These are phyloP conservation scores for Eragrostis curvula DNA, from an alignment of 176 grass and related monocot species.

Conservation along the genomic window DNA sequence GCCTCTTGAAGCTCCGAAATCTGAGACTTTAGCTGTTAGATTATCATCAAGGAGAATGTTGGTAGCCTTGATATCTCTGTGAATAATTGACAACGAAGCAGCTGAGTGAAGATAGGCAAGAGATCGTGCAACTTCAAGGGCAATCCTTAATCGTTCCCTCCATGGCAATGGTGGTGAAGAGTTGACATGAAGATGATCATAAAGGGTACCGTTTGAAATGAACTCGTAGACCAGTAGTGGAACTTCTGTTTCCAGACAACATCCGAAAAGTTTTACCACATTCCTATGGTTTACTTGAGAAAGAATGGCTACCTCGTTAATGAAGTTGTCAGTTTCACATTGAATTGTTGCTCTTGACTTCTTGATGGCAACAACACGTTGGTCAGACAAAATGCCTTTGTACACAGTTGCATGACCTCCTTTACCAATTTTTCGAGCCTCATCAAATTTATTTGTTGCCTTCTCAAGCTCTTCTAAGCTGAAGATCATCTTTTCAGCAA, in stretches of 20 bases:
- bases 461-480: conserved; percentile 31
- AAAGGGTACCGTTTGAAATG: conserved; percentile 33
- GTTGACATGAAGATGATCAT: conserved; percentile 16
- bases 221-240: conserved; percentile 26
- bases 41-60: conserved; percentile 45
- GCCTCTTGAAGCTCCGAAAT: conserved; percentile 52
- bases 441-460: conserved; percentile 13
- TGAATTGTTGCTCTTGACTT: background rate
- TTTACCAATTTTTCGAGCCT: conserved; percentile 5
- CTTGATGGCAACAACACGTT: conserved; percentile 31
- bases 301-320: conserved; percentile 23
- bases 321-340: conserved; percentile 19
- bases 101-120: conserved; percentile 56
- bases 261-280: conserved; percentile 31
- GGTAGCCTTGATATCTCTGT: conserved; percentile 52
- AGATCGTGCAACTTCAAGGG: conserved; percentile 18
- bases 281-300: conserved; percentile 39
- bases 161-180: conserved; percentile 24
- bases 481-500: conserved; percentile 37
- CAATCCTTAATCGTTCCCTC: conserved; percentile 31
- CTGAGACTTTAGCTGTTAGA: conserved; percentile 51
- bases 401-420: conserved; percentile 21
- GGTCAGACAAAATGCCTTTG: conserved; percentile 33
- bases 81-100: conserved; percentile 48
- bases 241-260: conserved; percentile 26